Evolutionary conservation across 208 protist genomes (phyloP), one percentile per base, ranked within the genome.

Genomic region (Tritrichomonas musculus): DNA sequence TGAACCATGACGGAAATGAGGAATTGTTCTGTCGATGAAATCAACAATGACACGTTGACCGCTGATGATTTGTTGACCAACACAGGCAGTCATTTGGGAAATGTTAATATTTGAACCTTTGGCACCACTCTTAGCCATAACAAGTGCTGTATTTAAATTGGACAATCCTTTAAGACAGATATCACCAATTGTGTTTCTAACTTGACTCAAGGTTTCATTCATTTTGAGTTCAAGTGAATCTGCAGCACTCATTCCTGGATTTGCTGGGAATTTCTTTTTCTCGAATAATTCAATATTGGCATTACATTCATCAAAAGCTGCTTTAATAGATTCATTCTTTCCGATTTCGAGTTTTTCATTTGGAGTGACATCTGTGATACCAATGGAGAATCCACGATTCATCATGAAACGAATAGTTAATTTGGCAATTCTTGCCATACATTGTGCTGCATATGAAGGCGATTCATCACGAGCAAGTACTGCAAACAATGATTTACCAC

Each of bases 71-170:
- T 99, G 99, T 96, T 99, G 98, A 27, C 99, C 99, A 9, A 99
- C 80, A 57, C 93, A 95, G 17, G 95, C 95, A 47, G 99, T 97
- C 98, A 99, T 99, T 96, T 99, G 99, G 41, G 97, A 97, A 94
- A 99, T 99, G 95, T 99, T 99, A 92, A 99, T 97, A n/a, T 97
- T 97, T 64, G 97, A 99, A 92, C 99, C 99, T 94, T 98, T 98
- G 27, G 96, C 97, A 39, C 97, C 97, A 50, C 97, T 99, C 8
- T 99, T 95, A 60, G 99, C 97, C 99, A 99, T 99, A 94, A 99
- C 99, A 11, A 99, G 95, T 13, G 98, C 98, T 0, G 97, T 96
- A 96, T 99, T 99, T n/a, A 95, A 96, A 5, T 95, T 93, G 55
- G 97, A 96, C 36, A 99, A 97, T 41, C 98, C 96, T 1, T 97